These are phyloP conservation scores for Hansenula lynferdii DNA, from an alignment of 1,139 yeast genomes.

Conservation along the genomic window DNA sequence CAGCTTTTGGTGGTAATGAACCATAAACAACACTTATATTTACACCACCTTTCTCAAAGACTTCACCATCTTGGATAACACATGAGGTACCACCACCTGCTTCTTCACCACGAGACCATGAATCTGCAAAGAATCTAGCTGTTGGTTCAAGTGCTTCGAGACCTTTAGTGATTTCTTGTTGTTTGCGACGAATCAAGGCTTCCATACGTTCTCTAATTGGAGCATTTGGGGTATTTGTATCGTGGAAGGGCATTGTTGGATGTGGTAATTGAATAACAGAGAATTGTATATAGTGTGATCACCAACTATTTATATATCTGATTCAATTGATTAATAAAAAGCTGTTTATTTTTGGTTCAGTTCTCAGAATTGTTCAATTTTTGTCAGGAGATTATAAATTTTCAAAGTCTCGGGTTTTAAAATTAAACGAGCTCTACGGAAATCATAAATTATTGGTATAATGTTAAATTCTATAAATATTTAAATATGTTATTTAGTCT, in stretches of 20 bases:
- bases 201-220: conserved; percentile 74
- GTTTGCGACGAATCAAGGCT: conserved; percentile 73
- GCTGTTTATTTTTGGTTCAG: too few relatives aligned
- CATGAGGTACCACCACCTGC: conserved; percentile 92
- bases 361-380: too few relatives aligned
- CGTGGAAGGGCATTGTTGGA: conserved; percentile 4
- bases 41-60: conserved; percentile 94
- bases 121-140: conserved; percentile 63
- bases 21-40: conserved; percentile 91
- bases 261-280: too few relatives aligned
- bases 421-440: too few relatives aligned
- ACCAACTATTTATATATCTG: too few relatives aligned
- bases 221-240: conserved; percentile 7
- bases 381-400: too few relatives aligned
- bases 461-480: too few relatives aligned
- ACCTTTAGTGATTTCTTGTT: conserved; percentile 71
- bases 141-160: conserved; percentile 64
- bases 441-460: too few relatives aligned
- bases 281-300: too few relatives aligned
- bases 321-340: too few relatives aligned
- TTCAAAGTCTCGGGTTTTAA: too few relatives aligned
- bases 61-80: conserved; percentile 84
- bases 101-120: conserved; percentile 79
- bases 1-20: conserved; percentile 78
- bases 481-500: too few relatives aligned